Evolutionary conservation across 352 stramenopile genomes (phyloP), one percentile per base, ranked within the genome.

Genomic region (Vaucheria bursata): DNA sequence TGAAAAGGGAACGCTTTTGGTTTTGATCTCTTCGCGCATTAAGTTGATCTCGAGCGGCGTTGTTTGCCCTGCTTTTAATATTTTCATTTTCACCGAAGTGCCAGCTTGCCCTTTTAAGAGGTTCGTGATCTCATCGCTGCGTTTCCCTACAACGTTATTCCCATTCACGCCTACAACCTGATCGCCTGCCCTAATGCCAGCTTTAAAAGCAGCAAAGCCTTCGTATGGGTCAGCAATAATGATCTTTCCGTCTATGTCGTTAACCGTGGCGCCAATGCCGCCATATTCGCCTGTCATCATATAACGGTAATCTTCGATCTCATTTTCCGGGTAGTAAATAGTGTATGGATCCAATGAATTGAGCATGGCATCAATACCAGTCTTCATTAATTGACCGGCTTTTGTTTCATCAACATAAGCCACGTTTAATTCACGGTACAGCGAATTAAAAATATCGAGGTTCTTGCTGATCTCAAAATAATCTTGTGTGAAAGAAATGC

Each of bases 251-350:
- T 59, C 45, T 59, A 18, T 59, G 12, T 59, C 12, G 12, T 25
- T 25, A 25, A 59, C 25, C 25, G 18, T 18, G 25, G 45, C 18
- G 25, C 45, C 45, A 59, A 59, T 59, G 18, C 45, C 45, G 18
- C 45, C 45, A 59, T 59, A 59, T 25, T 59, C 12, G 12, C 45
- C 45, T 18, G 45, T 59, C 45, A 59, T 59, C 25, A 18, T 18
- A 59, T 18, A 59, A 25, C 45, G 45, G 45, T 59, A 59, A 59
- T 59, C 45, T 59, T 59, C 45, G 25, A 59, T 59, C 25, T 59
- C 45, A 18, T 18, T 18, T 25, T 59, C 45, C 18, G 45, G 25
- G 25, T 18, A 18, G 25, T 59, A 59, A 59, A 18, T 59, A 25
- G 45, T 59, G 25, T 59, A 59, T 25, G 45, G 45, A 25, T 59